Evolutionary conservation across 768 basidiomycete species (phyloP).

Genomic region (Tubosaeta sp.): DNA sequence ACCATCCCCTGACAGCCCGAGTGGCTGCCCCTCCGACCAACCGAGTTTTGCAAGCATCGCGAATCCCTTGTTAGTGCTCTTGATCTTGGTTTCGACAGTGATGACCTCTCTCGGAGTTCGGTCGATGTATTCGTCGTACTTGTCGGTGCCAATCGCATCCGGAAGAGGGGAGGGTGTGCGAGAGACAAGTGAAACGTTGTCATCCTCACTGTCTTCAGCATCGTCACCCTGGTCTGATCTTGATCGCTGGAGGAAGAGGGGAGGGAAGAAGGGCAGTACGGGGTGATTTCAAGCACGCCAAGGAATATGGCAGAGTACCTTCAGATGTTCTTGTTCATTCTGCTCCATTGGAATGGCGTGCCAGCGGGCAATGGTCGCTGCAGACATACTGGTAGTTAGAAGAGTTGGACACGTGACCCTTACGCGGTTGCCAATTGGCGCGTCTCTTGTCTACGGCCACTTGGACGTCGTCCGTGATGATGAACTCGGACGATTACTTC

Average conservation of each 20-base stretch:
- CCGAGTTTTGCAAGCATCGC: slow-evolving; percentile 76
- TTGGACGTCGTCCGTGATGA: slow-evolving; percentile 24
- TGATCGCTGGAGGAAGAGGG: slow-evolving; percentile 56
- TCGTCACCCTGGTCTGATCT: slow-evolving; percentile 36
- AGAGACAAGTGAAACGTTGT: slow-evolving; percentile 69
- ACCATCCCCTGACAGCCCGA: slow-evolving; percentile 79
- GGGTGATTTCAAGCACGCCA: slow-evolving; percentile 39
- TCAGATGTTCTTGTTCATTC: slow-evolving; percentile 30
- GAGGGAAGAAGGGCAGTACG: slow-evolving; percentile 53
- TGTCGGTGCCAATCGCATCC: slow-evolving; percentile 53
- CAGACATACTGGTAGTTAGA: slow-evolving; percentile 46
- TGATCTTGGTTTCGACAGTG: slow-evolving; percentile 79
- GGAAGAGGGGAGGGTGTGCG: slow-evolving; percentile 68
- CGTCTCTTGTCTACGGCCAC: slow-evolving; percentile 2
- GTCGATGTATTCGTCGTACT: slow-evolving; percentile 63
- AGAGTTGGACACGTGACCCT: not conserved
- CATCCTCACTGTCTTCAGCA: slow-evolving; percentile 52
- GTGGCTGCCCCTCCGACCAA: slow-evolving; percentile 74
- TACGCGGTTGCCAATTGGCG: not conserved
- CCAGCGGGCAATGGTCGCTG: slow-evolving; percentile 63
- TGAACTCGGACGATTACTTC: slow-evolving; percentile 80
- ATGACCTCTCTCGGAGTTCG: slow-evolving; percentile 57
- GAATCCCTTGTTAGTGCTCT: slow-evolving; percentile 76
- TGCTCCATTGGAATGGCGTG: slow-evolving; percentile 58
- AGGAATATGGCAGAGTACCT: slow-evolving; percentile 65